Base-by-base conservation (phyloP, 306 rosid genomes). In the Pyrus betulifolia region DNA sequence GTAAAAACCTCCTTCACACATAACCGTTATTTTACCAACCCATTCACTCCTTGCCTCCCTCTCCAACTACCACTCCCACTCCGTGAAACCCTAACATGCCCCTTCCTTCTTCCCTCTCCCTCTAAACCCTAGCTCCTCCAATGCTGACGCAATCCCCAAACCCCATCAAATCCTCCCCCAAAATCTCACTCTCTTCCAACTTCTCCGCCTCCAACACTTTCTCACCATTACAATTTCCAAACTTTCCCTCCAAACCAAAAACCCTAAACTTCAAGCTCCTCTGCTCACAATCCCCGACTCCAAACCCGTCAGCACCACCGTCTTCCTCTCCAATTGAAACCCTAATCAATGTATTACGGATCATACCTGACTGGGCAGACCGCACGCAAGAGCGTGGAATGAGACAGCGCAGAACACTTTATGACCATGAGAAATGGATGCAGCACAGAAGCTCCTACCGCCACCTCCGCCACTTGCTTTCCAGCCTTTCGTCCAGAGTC, bases 331-430 rank as follows among this genome's bases (percentile, higher is more conserved):
- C 70, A 1, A 0, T 66, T 70, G 57, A 81, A 62, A 17, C 75
- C 83, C 70, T 90, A 4, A 46, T 79, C 60, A 84, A 91, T 0
- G 25, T 82, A 83, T 72, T 91, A 77, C 84, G 74, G 4, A 46
- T 82, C 6, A 65, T 93, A 8, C 98, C 98, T 4, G 88, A 91
- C 22, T 93, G 98, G 98, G 91, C 98, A 2, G 98, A 93, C 82
- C 28, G 77, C 6, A 62, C 86, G 0, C 69, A 91, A 64, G 98
- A 93, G 79, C 97, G 91, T 0, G 98, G 98, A 49, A 82, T 93
- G 88, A 82, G 80, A 40, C 76, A 79, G 72, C 78, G 81, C 3
- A 86, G 97, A 11, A 58, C 83, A 22, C 90, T 91, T 27, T 93
- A 89, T 82, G 27, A 72, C 76, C 97, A 93, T 77, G 70, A 78